These are phyloP conservation scores for Sclerotinia nivalis DNA, from an alignment of 2,329 filamentous ascomycete genomes.

Conservation along the genomic window DNA sequence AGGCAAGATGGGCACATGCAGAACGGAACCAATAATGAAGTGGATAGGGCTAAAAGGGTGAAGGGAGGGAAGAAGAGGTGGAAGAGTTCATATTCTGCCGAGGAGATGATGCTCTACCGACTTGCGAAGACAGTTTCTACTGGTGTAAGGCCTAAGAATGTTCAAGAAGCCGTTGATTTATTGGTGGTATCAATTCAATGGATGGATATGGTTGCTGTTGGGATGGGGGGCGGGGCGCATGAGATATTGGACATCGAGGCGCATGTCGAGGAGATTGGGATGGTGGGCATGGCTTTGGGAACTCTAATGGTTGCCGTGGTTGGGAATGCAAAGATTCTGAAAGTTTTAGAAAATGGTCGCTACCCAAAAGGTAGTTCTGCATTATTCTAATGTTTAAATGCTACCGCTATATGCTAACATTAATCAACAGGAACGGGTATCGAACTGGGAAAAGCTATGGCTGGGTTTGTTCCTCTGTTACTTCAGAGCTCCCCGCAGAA, in stretches of 20 bases:
- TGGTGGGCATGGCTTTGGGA: slow-evolving; percentile 62
- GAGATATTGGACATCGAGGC: slow-evolving; percentile 47
- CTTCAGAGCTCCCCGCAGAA: slow-evolving; percentile 57
- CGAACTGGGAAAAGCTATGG: slow-evolving; percentile 46
- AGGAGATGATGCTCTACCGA: slow-evolving; percentile 41
- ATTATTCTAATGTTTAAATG: neutral
- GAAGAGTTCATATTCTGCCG: slow-evolving; percentile 55
- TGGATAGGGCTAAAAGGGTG: slow-evolving; percentile 26
- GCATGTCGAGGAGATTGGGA: slow-evolving; percentile 57
- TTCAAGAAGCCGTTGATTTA: slow-evolving; percentile 52
- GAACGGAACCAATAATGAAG: slow-evolving; percentile 30
- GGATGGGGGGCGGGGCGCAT: slow-evolving; percentile 50
- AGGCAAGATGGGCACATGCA: slow-evolving; percentile 21
- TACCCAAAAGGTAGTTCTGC: slow-evolving; percentile 46
- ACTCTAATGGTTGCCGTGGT: slow-evolving; percentile 62
- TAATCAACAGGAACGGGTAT: slow-evolving; percentile 49
- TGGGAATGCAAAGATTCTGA: slow-evolving; percentile 58
- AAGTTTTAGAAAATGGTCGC: slow-evolving; percentile 53
- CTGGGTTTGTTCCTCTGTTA: slow-evolving; percentile 56
- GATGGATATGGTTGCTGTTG: slow-evolving; percentile 58
- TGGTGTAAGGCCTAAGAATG: slow-evolving; percentile 50
- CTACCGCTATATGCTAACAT: neutral
- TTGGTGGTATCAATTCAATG: slow-evolving; percentile 55
- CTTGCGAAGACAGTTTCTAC: slow-evolving; percentile 44
- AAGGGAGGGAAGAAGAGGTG: slow-evolving; percentile 45